Evolutionary conservation across 495 filamentous ascomycete genomes (phyloP), one percentile per base, ranked within the genome.

Genomic region (Trypethelium eluteriae): DNA sequence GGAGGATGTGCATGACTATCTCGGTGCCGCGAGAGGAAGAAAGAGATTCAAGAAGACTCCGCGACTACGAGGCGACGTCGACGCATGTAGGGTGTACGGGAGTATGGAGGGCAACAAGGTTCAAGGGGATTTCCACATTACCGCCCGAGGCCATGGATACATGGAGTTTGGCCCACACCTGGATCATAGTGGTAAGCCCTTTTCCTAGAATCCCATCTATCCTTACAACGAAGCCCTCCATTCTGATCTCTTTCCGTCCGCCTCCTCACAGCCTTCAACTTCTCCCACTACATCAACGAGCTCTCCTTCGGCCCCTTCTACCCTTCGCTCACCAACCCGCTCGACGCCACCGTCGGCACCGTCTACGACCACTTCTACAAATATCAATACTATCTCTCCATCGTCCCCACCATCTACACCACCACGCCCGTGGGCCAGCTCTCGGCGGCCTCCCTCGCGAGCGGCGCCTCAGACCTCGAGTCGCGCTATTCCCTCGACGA

Each of bases 61-160:
- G 14, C 80, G 79, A 65, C 69, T 93, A 67, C 81, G 83, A 70
- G 80, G 88, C 65, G 77, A 82, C 10, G 71, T 80, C 61, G 79
- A 91, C 79, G 79, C 83, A 4, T 99, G 94, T 78, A 82, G 94
- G 46, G 87, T 99, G 62, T 99, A 84, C 73, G 94, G 94, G 1
- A 93, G 86, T 67, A 76, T 99, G 70, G 89, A 94, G 74, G 83
- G 93, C 50, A 97, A 98, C 72, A 96, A 94, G 76, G 94, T 99
- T 62, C 93, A 96, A 76, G 94, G 95, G 0, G 93, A 99, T 77
- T 98, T 99, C 74, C 94, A 99, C 73, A 95, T 99, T 71, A 99
- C 93, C 12, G 95, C 95, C 2, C 77, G 92, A 63, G 94, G 94
- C 0, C 95, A 99, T 78, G 94, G 94, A 10, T 99, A 99, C 77